Conservation (phyloP, 2,329 filamentous ascomycete genomes). For the Ophiostoma ips region DNA sequence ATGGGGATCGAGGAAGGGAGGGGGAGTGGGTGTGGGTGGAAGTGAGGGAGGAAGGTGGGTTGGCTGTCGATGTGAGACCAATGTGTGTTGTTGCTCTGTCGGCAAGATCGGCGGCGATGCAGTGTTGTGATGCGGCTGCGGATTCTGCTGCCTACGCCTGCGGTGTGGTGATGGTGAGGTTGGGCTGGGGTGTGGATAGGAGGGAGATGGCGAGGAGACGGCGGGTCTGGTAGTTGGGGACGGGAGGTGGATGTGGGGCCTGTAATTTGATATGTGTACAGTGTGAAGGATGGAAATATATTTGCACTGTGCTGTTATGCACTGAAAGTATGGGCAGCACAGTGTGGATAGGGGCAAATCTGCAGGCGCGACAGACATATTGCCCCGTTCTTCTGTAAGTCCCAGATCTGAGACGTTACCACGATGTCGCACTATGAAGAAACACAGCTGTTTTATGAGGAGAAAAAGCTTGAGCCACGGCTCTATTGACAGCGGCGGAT, state of each 20-base stretch:
- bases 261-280: not conserved
- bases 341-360: no score
- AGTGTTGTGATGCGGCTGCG: not conserved
- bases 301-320: no score
- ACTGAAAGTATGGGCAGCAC: not conserved
- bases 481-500: no score
- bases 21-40: no score
- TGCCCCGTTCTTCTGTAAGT: no score
- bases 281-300: not conserved
- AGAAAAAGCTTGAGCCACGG: no score
- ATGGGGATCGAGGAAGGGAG: no score
- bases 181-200: not conserved
- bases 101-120: not conserved
- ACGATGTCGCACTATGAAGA: no score
- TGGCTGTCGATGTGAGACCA: not conserved
- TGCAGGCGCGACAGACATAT: no score
- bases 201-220: not conserved
- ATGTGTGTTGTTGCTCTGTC: not conserved
- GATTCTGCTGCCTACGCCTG: no score
- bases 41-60: not conserved
- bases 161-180: not conserved
- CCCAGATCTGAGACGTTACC: no score
- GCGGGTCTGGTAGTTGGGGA: not conserved
- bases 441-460: no score
- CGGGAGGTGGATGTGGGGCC: not conserved